These are phyloP conservation scores for Spatholobus suberectus DNA, from an alignment of 306 rosid genomes.

Conservation along the genomic window DNA sequence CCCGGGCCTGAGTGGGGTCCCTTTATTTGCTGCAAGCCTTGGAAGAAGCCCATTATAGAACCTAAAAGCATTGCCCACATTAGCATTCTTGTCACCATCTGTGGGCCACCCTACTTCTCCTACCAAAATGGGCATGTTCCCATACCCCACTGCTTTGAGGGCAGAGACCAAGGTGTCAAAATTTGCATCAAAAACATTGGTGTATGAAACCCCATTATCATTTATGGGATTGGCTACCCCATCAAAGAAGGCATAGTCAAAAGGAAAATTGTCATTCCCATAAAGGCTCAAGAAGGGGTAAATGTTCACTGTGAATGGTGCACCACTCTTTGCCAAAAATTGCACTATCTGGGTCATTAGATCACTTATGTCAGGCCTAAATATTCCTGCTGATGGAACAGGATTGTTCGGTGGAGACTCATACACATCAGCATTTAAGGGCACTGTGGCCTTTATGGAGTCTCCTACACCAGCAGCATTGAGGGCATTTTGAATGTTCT, in stretches of 20 bases:
- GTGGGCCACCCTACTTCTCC: slow-evolving; percentile 99
- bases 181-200: slow-evolving; percentile 94
- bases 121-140: slow-evolving; percentile 74
- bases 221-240: slow-evolving; percentile 69
- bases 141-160: slow-evolving; percentile 64
- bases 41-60: slow-evolving; percentile 88
- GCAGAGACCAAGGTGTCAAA: slow-evolving; percentile 90
- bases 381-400: slow-evolving; percentile 86
- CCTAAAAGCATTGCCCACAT: slow-evolving; percentile 69
- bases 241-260: slow-evolving; percentile 93
- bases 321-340: slow-evolving; percentile 68
- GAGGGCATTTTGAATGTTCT: slow-evolving; percentile 90
- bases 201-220: slow-evolving; percentile 76
- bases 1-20: slow-evolving; percentile 81
- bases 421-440: slow-evolving; percentile 93
- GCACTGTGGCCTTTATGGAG: slow-evolving; percentile 84
- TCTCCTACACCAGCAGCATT: slow-evolving; percentile 79
- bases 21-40: slow-evolving; percentile 67
- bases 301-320: slow-evolving; percentile 93
- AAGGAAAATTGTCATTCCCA: slow-evolving; percentile 80
- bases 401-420: slow-evolving; percentile 64
- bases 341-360: slow-evolving; percentile 82
- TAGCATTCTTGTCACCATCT: slow-evolving; percentile 90
- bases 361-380: slow-evolving; percentile 64
- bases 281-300: slow-evolving; percentile 94